Percentiles rank a stretch among this genome's conserved stretches.
These are phyloP conservation scores for Narthecium ossifragum DNA, from an alignment of 106 monocot genomes.

Conservation along the genomic window DNA sequence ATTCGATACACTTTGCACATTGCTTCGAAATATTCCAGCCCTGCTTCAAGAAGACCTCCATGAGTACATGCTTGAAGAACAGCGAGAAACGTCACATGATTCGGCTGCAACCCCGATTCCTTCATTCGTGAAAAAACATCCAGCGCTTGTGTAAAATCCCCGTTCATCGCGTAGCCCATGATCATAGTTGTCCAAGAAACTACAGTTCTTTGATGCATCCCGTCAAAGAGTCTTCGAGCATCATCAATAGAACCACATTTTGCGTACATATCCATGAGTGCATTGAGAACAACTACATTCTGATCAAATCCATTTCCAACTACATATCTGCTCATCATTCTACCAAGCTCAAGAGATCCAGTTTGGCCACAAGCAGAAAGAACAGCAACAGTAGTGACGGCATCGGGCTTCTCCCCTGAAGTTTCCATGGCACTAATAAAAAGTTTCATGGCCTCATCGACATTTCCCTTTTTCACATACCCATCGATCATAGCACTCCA, in stretches of 20 bases:
- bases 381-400: slow-evolving; percentile 25
- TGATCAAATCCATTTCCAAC: slow-evolving; percentile 14
- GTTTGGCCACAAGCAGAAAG: slow-evolving; percentile 31
- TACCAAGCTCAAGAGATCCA: slow-evolving; percentile 29
- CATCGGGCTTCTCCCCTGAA: slow-evolving; percentile 27
- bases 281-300: slow-evolving; percentile 20
- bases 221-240: slow-evolving; percentile 22
- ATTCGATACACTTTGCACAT: slow-evolving; percentile 21
- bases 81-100: slow-evolving; percentile 31
- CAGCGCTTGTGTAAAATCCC: slow-evolving; percentile 16
- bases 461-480: slow-evolving; percentile 18
- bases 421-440: slow-evolving; percentile 31
- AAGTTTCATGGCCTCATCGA: slow-evolving; percentile 11
- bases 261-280: slow-evolving; percentile 38
- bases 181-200: slow-evolving; percentile 47
- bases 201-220: slow-evolving; percentile 21
- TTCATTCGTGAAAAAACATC: slow-evolving; percentile 29
- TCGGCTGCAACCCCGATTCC: slow-evolving; percentile 16
- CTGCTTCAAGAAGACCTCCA: slow-evolving; percentile 36
- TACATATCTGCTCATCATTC: slow-evolving; percentile 17
- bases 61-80: slow-evolving; percentile 42
- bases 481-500: slow-evolving; percentile 30
- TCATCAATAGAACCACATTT: slow-evolving; percentile 29
- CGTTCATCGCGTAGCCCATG: slow-evolving; percentile 33
- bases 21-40: slow-evolving; percentile 18